phyloP scores from a whole-genome alignment of 2,329 filamentous ascomycete genomes.

The Fusarium tjaetaba region DNA sequence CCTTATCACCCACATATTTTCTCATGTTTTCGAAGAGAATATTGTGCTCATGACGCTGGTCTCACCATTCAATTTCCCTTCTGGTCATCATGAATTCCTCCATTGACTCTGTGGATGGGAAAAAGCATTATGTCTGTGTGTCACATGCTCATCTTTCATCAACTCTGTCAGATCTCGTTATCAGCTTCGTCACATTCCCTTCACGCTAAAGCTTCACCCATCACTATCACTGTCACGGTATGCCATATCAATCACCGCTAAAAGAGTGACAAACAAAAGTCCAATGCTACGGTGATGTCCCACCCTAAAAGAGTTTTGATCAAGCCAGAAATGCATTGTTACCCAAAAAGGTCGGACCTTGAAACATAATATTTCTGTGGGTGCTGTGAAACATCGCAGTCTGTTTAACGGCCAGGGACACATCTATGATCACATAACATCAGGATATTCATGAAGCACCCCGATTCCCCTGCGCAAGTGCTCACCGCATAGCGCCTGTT shows the following conservation, averaged over 20 bases:
- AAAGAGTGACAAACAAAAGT: slow-evolving; percentile 3
- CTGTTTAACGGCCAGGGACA: background rate
- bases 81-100: background rate
- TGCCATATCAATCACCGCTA: background rate
- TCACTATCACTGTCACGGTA: slow-evolving; percentile 30
- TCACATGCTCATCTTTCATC: background rate
- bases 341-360: background rate
- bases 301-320: background rate
- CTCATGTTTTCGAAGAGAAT: background rate
- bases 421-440: background rate
- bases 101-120: background rate
- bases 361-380: background rate
- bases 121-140: background rate
- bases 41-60: too few species aligned
- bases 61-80: background rate
- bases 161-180: background rate
- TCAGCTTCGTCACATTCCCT: background rate
- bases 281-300: background rate
- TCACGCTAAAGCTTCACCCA: background rate
- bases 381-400: background rate
- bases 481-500: slow-evolving; percentile 25
- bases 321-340: background rate
- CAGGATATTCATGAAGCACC: background rate
- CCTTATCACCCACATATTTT: background rate
- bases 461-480: background rate